Base-by-base conservation (phyloP, 495 filamentous ascomycete species). In the Podospora anserina region DNA sequence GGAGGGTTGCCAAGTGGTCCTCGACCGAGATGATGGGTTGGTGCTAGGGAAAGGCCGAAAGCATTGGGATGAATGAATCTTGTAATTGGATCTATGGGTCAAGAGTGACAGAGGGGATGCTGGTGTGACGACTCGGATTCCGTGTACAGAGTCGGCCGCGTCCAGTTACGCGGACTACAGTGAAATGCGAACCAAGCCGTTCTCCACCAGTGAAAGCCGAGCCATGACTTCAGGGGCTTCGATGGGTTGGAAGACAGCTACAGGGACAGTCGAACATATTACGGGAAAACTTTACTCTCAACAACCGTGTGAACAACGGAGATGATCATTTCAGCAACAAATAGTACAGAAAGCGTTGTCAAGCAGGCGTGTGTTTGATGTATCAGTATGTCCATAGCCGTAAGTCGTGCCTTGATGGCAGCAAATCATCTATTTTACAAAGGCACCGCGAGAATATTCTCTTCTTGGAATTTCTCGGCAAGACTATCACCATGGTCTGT, bases 1-100 rank as follows among this genome's bases (percentile, higher is more conserved):
- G 78, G 76, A 16, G 81, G 81, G 9, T 68, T 82, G 61, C 79
- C 81, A 32, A 82, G 75, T 62, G 80, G 80, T 0, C 80, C 80
- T 27, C 71, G 78, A 63, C 81, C 80, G 75, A 69, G 80, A 73
- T 83, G 72, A 80, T 2, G 39, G 13, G 39, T 49, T 4, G 39
- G 39, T 54, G 55, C 7, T 28, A 9, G 28, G 19, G 30, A n/a
- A 26, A 5, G 0, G n/a, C 19, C 28, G 34, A 11, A 11, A 49
- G 9, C 15, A 49, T 13, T 13, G 39, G 39, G 9, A 11, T 49
- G 39, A 13, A 49, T 0, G 13, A 11, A 49, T 49, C 2, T 13
- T 49, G 39, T 49, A 49, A 49, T 2, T 18, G 1, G 15, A 2
- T 13, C 15, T 11, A 18, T 49, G 39, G 39, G 7, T 49, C 39